A percentile compares a stretch with the other conserved stretches of the same genome.
These are phyloP conservation scores for Metahyphopichia silvanorum DNA, from an alignment of 805 yeast species.

Conservation along the genomic window DNA sequence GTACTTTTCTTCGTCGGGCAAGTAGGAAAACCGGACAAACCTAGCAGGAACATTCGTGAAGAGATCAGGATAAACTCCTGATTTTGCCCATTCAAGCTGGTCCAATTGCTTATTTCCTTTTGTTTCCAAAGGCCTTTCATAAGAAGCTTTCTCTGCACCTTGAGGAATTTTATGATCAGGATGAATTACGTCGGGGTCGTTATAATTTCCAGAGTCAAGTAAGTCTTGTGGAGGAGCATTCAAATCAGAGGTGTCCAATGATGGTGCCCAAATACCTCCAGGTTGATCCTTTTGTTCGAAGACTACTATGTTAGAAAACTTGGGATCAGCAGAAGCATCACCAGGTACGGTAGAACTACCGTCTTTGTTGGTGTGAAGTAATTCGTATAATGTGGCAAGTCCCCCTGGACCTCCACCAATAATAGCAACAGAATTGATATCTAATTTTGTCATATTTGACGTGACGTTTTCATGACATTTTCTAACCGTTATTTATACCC, in stretches of 20 bases:
- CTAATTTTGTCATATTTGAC: conserved; percentile 7
- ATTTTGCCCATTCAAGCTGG: conserved; percentile 34
- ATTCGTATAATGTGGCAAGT: conserved; percentile 28
- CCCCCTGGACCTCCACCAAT: conserved; percentile 35
- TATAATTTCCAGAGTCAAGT: conserved; percentile 25
- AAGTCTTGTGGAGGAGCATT: conserved; percentile 27
- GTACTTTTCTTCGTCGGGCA: conserved; percentile 19
- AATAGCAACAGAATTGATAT: conserved; percentile 20
- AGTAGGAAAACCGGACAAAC: conserved; percentile 36
- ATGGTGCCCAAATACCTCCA: conserved; percentile 47
- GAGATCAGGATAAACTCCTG: conserved; percentile 35
- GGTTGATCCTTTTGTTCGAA: conserved; percentile 41
- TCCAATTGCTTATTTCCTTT: conserved; percentile 6
- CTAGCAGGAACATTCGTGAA: conserved; percentile 41
- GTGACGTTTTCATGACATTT: no score
- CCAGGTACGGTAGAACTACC: conserved; percentile 22
- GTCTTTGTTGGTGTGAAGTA: conserved; percentile 24
- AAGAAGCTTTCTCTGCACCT: conserved; percentile 15
- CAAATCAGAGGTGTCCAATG: conserved; percentile 16
- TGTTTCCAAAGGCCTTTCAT: conserved; percentile 11
- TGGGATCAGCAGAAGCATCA: conserved; percentile 12
- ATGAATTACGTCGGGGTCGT: conserved; percentile 30
- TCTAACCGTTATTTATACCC: no score
- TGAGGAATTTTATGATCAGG: conserved; percentile 12
- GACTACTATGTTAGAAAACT: conserved; percentile 34